Percentiles rank a stretch among this genome's conserved stretches.
Conservation (phyloP, 441 rosid species). For the Erodium moschatum region DNA sequence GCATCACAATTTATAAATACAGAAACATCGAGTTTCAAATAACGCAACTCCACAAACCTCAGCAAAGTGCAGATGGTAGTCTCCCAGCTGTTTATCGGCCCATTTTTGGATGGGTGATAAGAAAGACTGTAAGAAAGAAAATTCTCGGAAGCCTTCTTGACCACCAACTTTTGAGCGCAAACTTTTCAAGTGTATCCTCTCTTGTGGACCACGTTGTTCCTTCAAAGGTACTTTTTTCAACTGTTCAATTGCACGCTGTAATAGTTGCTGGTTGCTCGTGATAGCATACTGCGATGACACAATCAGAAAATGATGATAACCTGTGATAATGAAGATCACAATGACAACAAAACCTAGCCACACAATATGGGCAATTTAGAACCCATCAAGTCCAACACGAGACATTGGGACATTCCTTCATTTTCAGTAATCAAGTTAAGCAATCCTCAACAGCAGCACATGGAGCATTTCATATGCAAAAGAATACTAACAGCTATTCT, state of each 20-base stretch:
- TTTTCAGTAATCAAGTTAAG: conserved; percentile 1
- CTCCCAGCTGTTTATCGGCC: conserved; percentile 83
- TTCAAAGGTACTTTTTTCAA: conserved; percentile 76
- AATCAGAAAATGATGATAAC: conserved; percentile 20
- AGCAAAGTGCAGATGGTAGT: conserved; percentile 79
- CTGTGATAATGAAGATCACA: background rate
- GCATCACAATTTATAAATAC: background rate
- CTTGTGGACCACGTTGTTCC: conserved; percentile 95
- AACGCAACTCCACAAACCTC: conserved; percentile 46
- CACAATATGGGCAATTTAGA: conserved; percentile 13
- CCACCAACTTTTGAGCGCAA: conserved; percentile 61
- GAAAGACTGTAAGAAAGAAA: conserved; percentile 76
- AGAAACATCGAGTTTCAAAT: background rate
- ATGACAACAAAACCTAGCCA: conserved; percentile 1
- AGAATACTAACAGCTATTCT: background rate
- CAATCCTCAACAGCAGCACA: conserved; percentile 2
- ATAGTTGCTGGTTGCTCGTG: conserved; percentile 69
- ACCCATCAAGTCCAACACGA: background rate
- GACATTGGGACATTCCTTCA: conserved; percentile 8
- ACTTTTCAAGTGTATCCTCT: conserved; percentile 83
- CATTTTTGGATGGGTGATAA: conserved; percentile 82
- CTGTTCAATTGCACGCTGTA: conserved; percentile 83
- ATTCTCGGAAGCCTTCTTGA: conserved; percentile 42
- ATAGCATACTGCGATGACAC: conserved; percentile 61
- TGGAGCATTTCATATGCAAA: background rate